Evolutionary conservation across 305 asterid species (phyloP), one percentile per base, ranked within the genome.

Genomic region (Striga hermonthica): DNA sequence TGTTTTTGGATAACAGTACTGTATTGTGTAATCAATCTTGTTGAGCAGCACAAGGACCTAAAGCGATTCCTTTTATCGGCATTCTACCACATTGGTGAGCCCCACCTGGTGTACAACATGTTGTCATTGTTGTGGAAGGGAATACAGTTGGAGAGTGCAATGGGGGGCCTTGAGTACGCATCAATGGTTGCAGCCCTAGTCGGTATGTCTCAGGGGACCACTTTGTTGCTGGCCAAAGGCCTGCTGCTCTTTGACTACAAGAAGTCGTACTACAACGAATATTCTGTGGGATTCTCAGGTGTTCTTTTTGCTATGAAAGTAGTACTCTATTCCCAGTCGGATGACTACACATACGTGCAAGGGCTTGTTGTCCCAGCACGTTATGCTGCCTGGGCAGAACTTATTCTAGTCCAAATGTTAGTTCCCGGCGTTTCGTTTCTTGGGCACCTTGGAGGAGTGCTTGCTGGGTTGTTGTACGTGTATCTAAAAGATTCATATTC

Each of bases 341-440:
- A 86, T 67, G 65, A 80, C 67, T 83, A 85, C 69, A 74, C 97
- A 4, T 71, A 81, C 39, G 91, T 92, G 65, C 82, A 92, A 3
- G 98, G 98, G 34, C 35, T 92, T n/a, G 35, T 78, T 83, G 82
- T 92, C 56, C 98, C 95, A 34, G 74, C 95, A 37, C 91, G 95
- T n/a, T 88, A 79, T 34, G 97, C 96, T 65, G 98, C 95, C 3
- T 92, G 97, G 98, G 97, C 96, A n/a, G 98, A 92, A 71, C 91
- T 92, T 15, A 34, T 89, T 70, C 82, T 92, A 48, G 69, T 87
- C 68, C 96, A 92, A 77, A 84, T 87, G 97, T 77, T 92, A 39
- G 93, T 85, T 4, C 98, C 98, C 3, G 91, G 91, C 6, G 97
- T 81, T 58, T 92, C 98, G 4, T 92, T 92, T 74, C 86, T 92